phyloP scores from a whole-genome alignment of 306 rosid species.

The Quercus parvula region DNA sequence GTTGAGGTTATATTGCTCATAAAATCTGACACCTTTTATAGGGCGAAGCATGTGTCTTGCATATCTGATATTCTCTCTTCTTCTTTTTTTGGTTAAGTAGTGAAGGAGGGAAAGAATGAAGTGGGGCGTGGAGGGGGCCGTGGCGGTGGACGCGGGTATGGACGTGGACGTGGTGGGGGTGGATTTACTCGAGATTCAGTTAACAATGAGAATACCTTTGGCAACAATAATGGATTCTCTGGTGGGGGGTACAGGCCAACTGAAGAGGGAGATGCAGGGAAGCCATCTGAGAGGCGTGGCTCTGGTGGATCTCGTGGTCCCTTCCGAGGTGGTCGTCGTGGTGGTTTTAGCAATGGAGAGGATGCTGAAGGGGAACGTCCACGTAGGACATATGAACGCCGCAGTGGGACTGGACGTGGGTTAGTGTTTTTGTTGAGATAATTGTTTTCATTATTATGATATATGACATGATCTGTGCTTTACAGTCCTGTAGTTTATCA shows the following conservation, averaged over 20 bases:
- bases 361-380: constrained; percentile 53
- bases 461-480: background rate
- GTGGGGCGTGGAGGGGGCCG: constrained; percentile 50
- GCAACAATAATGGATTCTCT: constrained; percentile 30
- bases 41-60: background rate
- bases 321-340: constrained; percentile 54
- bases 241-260: constrained; percentile 42
- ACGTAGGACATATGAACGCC: constrained; percentile 48
- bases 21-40: background rate
- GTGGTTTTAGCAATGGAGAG: constrained; percentile 52
- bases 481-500: background rate
- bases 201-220: constrained; percentile 34
- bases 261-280: constrained; percentile 47
- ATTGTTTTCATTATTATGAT: background rate
- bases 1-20: background rate
- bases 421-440: constrained; percentile 14
- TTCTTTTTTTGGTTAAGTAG: constrained; percentile 13
- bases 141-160: constrained; percentile 44
- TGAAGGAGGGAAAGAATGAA: constrained; percentile 46
- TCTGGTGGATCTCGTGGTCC: constrained; percentile 49
- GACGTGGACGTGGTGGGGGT: constrained; percentile 50
- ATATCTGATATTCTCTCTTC: background rate
- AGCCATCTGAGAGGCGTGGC: constrained; percentile 49
- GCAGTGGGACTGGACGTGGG: constrained; percentile 71
- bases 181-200: constrained; percentile 38